These are phyloP conservation scores for Apium graveolens DNA, from an alignment of 129 eudicot species.

Conservation along the genomic window DNA sequence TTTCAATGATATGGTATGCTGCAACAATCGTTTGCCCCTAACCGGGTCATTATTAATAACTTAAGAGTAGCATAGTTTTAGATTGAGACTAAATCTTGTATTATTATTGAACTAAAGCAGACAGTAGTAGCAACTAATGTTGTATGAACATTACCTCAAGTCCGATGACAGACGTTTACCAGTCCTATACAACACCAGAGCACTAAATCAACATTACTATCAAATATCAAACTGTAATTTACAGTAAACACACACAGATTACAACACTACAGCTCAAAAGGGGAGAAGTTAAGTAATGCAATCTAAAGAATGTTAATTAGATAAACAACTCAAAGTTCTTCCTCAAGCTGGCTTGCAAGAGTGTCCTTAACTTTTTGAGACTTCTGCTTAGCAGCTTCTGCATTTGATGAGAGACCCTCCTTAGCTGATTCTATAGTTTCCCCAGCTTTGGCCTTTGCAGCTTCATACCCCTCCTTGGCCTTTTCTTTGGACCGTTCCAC, in stretches of 20 bases:
- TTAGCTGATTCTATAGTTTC: constrained; percentile 18
- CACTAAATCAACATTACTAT: neutral
- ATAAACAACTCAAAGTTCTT: constrained; percentile 32
- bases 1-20: too few relatives aligned
- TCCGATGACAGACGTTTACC: neutral
- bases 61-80: too few relatives aligned
- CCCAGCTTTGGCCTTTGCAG: constrained; percentile 27
- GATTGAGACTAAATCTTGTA: neutral
- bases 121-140: neutral
- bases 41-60: too few relatives aligned
- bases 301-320: neutral
- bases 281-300: neutral
- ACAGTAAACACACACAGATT: neutral
- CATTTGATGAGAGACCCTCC: constrained; percentile 30
- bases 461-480: constrained; percentile 47
- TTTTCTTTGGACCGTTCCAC: constrained; percentile 31
- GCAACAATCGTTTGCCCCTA: too few relatives aligned
- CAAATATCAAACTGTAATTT: neutral
- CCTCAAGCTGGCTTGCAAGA: constrained; percentile 11
- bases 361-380: constrained; percentile 29
- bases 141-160: too few relatives aligned
- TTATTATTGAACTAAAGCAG: too few relatives aligned
- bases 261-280: neutral
- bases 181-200: neutral
- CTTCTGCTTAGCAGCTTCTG: constrained; percentile 42